Evolutionary conservation across 2,329 filamentous ascomycete genomes (phyloP).

Genomic region (Sporothrix humicola): DNA sequence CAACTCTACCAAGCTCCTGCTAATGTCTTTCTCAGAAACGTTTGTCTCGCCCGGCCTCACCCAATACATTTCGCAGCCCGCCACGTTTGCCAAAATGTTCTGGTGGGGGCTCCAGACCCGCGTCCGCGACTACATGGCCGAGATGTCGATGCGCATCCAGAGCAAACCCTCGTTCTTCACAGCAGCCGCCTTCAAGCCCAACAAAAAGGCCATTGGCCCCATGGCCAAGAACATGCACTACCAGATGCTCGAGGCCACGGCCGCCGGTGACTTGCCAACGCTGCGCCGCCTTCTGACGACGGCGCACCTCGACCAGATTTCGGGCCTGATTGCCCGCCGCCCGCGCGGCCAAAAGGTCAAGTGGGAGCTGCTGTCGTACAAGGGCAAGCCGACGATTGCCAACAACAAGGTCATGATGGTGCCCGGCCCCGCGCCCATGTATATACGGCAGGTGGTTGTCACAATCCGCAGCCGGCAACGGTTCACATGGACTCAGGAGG

Average conservation of each 20-base stretch:
- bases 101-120: constrained; percentile 48
- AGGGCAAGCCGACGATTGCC: constrained; percentile 56
- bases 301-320: constrained; percentile 58
- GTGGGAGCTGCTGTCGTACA: constrained; percentile 63
- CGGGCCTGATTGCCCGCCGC: constrained; percentile 60
- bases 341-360: constrained; percentile 51
- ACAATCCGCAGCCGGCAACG: constrained; percentile 63
- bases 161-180: constrained; percentile 54
- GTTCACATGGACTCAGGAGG: constrained; percentile 51
- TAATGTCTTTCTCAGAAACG: constrained; percentile 48
- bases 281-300: constrained; percentile 60
- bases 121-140: constrained; percentile 46
- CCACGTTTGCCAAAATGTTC: constrained; percentile 47
- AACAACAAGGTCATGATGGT: constrained; percentile 61
- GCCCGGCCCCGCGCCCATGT: constrained; percentile 47
- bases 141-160: constrained; percentile 50
- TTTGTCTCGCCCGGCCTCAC: constrained; percentile 53
- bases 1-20: neutral
- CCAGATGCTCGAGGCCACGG: constrained; percentile 66
- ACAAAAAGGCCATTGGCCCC: constrained; percentile 52
- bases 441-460: constrained; percentile 61
- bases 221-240: constrained; percentile 65
- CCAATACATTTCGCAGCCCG: constrained; percentile 43
- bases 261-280: constrained; percentile 59
- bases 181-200: constrained; percentile 52